Evolutionary conservation across 2,329 filamentous ascomycete genomes (phyloP), one percentile per base, ranked within the genome.

Genomic region (Tolypocladium paradoxum): DNA sequence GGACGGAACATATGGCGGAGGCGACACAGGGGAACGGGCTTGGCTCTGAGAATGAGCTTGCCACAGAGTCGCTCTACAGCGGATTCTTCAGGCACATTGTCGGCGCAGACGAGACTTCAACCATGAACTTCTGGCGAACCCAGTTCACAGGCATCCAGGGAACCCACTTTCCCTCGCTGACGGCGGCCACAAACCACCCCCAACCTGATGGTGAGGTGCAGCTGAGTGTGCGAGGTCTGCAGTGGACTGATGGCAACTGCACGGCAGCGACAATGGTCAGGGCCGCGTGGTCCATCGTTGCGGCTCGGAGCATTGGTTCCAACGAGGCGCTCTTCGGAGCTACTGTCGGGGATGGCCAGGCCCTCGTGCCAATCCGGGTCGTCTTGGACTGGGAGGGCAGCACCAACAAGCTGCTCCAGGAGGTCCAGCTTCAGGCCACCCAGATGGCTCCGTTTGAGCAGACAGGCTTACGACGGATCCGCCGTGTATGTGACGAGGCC

Each of bases 271-370:
- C 54, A 4, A 36, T 58, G 6, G 49, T 59, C 20, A 55, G 58
- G 29, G 54, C 57, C 16, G 61, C 60, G 6, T 62, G 60, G 60
- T 53, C 60, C 2, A 45, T 75, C 6, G 61, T 72, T 2, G 62
- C 70, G 2, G 64, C 65, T 0, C 57, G 68, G 1, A 70, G 71
- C 52, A 64, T 70, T 56, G 65, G 22, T 54, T 66, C 54, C 20
- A 50, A 54, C 22, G 71, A 74, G 49, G 54, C 63, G 1, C 20
- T 62, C 11, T 65, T 63, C 31, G 64, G 62, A 1, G 51, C 56
- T 2, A 55, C 58, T 4, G 52, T 62, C 2, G 56, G 52, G 1
- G 63, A 60, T 3, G 51, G 61, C 5, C 54, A 60, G 12, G 56
- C 56, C 2, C 52, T 57, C 0, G 37, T 66, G 2, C 49, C 63